Evolutionary conservation across 2,329 filamentous ascomycete species (phyloP).

Genomic region (Neofusicoccum ribis): DNA sequence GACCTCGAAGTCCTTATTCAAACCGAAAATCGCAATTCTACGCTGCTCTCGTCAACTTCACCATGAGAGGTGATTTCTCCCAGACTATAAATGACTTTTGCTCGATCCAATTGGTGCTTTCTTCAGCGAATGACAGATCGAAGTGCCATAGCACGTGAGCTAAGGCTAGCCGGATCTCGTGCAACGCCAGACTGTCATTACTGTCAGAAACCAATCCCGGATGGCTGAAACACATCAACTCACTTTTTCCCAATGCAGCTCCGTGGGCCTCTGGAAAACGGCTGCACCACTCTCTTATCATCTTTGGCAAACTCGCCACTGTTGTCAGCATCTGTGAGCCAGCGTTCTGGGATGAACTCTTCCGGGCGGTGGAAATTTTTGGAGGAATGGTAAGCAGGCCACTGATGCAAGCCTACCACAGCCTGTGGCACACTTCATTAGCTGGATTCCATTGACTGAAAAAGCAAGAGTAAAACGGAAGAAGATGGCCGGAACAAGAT

Average conservation of each 20-base stretch:
- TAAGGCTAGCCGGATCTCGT: constrained; percentile 44
- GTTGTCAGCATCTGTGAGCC: constrained; percentile 29
- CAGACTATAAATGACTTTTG: constrained; percentile 39
- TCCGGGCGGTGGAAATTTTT: constrained; percentile 30
- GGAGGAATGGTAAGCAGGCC: constrained; percentile 29
- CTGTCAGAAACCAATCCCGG: neutral
- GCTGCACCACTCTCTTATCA: constrained; percentile 25
- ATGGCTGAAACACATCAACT: constrained; percentile 18
- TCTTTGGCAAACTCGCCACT: constrained; percentile 26
- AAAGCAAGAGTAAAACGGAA: too few species aligned
- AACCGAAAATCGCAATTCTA: too few species aligned
- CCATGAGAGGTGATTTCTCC: constrained; percentile 36
- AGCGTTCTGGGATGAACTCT: constrained; percentile 34
- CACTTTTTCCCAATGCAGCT: constrained; percentile 39
- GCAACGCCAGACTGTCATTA: constrained; percentile 35
- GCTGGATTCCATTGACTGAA: constrained; percentile 23
- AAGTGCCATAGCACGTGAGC: constrained; percentile 28
- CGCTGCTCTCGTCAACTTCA: constrained; percentile 11
- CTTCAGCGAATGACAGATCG: constrained; percentile 24
- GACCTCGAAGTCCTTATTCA: too few species aligned
- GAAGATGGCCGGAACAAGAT: too few species aligned
- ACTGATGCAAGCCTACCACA: constrained; percentile 14
- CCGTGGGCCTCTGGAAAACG: constrained; percentile 31
- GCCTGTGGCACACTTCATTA: neutral
- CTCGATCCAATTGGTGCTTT: constrained; percentile 34